Evolutionary conservation across 257 asterid genomes (phyloP).

Genomic region (Paulownia fortunei): DNA sequence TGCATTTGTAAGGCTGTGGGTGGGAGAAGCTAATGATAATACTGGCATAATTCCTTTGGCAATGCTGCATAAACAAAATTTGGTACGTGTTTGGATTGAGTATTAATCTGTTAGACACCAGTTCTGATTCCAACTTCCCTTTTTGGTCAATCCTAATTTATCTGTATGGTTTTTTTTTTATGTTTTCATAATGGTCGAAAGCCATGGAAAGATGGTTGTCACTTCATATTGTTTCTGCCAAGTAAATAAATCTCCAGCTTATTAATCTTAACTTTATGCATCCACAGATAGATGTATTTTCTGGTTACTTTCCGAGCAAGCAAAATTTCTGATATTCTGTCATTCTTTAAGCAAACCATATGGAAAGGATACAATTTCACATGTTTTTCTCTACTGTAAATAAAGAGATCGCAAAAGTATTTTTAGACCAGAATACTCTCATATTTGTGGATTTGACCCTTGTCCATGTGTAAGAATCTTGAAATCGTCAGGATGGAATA

Average conservation of each 20-base stretch:
- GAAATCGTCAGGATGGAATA: neutral
- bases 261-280: slow-evolving; percentile 1
- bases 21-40: slow-evolving; percentile 58
- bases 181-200: slow-evolving; percentile 4
- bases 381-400: too few species aligned
- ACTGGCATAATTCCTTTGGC: slow-evolving; percentile 69
- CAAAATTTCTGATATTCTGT: slow-evolving; percentile 1
- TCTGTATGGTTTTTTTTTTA: slow-evolving; percentile 1
- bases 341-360: slow-evolving; percentile 15
- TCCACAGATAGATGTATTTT: neutral
- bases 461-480: slow-evolving; percentile 8
- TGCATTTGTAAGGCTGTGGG: slow-evolving; percentile 69
- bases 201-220: slow-evolving; percentile 2
- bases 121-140: slow-evolving; percentile 11
- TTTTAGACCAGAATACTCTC: neutral
- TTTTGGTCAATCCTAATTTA: slow-evolving; percentile 6
- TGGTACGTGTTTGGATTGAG: slow-evolving; percentile 50
- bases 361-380: slow-evolving; percentile 7
- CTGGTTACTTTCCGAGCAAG: slow-evolving; percentile 16
- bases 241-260: slow-evolving; percentile 7
- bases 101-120: slow-evolving; percentile 5
- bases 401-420: neutral
- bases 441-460: neutral
- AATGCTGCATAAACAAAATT: slow-evolving; percentile 60
- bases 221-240: slow-evolving; percentile 5